A percentile compares a stretch with the other conserved stretches of the same genome.
These are phyloP conservation scores for Thermomyces lanuginosus DNA, from an alignment of 2,329 filamentous ascomycete genomes.

Conservation along the genomic window DNA sequence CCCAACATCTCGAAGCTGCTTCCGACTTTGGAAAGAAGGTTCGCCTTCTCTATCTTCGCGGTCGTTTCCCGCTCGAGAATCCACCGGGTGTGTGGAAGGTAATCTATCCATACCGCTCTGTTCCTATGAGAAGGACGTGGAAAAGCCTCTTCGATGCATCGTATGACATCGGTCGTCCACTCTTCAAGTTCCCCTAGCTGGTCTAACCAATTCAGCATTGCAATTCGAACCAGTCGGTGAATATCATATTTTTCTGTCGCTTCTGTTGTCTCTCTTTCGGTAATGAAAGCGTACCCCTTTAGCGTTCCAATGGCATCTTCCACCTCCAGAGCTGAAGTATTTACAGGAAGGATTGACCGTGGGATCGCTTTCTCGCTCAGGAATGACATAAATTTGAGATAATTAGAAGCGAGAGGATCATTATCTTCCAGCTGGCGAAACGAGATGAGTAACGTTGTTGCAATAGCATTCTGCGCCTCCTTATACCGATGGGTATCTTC, in stretches of 20 bases:
- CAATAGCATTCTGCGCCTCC: slow-evolving; percentile 10
- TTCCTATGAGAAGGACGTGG: slow-evolving; percentile 4
- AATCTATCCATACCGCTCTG: slow-evolving; percentile 2
- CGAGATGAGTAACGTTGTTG: slow-evolving; percentile 12
- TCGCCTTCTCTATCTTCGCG: not conserved
- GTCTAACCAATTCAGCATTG: slow-evolving; percentile 7
- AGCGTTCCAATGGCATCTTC: slow-evolving; percentile 1
- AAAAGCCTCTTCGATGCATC: slow-evolving; percentile 3
- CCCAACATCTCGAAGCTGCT: slow-evolving; percentile 1
- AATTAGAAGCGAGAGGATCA: slow-evolving; percentile 7
- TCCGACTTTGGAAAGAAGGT: slow-evolving; percentile 1
- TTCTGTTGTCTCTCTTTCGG: slow-evolving; percentile 4
- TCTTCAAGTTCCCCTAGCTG: slow-evolving; percentile 1
- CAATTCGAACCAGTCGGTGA: slow-evolving; percentile 11
- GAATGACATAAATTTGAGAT: slow-evolving; percentile 11
- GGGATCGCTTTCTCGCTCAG: slow-evolving; percentile 10
- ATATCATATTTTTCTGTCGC: slow-evolving; percentile 7
- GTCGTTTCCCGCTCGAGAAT: not conserved
- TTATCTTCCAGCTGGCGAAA: slow-evolving; percentile 9
- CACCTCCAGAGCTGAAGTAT: not conserved
- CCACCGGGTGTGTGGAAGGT: no score
- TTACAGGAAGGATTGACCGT: slow-evolving; percentile 6
- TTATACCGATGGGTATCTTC: slow-evolving; percentile 9
- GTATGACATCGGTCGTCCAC: slow-evolving; percentile 2
- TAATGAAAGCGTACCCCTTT: slow-evolving; percentile 4